phyloP scores from a whole-genome alignment of 208 protist species.

The Crithidia sp. region DNA sequence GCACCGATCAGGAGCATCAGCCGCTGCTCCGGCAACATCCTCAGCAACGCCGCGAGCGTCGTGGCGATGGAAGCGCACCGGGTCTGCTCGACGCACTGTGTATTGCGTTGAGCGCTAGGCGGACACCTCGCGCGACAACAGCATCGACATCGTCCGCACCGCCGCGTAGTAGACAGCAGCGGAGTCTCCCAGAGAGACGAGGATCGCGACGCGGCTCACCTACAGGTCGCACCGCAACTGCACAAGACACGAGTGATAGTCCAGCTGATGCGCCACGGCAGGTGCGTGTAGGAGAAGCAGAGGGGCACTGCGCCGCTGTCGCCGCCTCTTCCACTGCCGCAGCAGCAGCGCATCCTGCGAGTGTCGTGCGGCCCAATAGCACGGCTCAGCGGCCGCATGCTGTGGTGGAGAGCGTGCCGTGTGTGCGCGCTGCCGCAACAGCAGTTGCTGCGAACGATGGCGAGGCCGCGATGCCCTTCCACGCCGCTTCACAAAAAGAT shows the following conservation, averaged over 20 bases:
- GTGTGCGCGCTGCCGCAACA: neutral
- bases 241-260: too few species aligned
- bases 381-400: neutral
- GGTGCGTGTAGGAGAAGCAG: too few species aligned
- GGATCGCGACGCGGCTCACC: too few species aligned
- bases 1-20: neutral
- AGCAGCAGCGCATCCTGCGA: neutral
- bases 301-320: too few species aligned
- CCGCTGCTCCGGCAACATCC: neutral
- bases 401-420: neutral
- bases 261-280: too few species aligned
- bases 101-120: neutral
- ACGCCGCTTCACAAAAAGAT: slow-evolving; percentile 44
- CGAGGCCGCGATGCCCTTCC: slow-evolving; percentile 18
- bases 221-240: too few species aligned
- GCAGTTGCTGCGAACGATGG: slow-evolving; percentile 3
- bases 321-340: neutral
- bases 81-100: slow-evolving; percentile 5
- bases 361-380: too few species aligned
- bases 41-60: neutral
- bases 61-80: neutral
- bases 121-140: neutral
- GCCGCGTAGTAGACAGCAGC: too few species aligned
- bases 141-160: too few species aligned
- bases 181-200: too few species aligned